Base-by-base conservation (phyloP, 768 basidiomycete species). In the Cystobasidium tubakii region DNA sequence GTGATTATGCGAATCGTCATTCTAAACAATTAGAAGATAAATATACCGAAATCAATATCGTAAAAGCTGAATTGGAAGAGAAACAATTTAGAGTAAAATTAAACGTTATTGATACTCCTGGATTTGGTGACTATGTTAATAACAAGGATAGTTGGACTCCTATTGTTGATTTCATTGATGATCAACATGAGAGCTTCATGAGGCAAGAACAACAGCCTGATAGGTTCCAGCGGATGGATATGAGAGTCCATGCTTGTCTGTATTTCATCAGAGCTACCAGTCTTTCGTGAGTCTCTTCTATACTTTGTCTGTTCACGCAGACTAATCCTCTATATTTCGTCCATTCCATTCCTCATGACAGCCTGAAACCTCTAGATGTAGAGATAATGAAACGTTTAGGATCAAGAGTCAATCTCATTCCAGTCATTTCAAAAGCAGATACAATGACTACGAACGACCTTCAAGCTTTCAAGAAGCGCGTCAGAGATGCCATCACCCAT, bases 111-210 rank as follows among this genome's bases (percentile, higher is more conserved):
- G 96, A 99, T 83, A 97, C 95, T 13, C 96, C 96, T 69, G 96
- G 96, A 33, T 99, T 98, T 76, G 96, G 96, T 43, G 96, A 99
- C 89, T 98, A 97, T 80, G 95, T 99, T 84, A 99, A 99, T 90
- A 99, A 99, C 87, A 88, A 92, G 72, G 96, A 98, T 82, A 94
- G 92, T 23, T 99, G 96, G 96, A 86, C 87, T 33, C 96, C 96
- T 67, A 98, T 99, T 78, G 89, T 99, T 81, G 95, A 99, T 82
- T 98, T 98, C 82, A 93, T 96, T 77, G 83, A 83, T 66, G 82
- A 83, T 65, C 82, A 83, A 75, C 83, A 83, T 77, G 83, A 83
- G 74, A 80, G 81, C 19, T 83, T 80, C 77, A 83, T 83, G 79
- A 62, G 79, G 80, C 96, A 99, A 83, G 96, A 99, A 83, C 96